Conservation (phyloP, 352 stramenopile species). For the Pythium volutum region DNA sequence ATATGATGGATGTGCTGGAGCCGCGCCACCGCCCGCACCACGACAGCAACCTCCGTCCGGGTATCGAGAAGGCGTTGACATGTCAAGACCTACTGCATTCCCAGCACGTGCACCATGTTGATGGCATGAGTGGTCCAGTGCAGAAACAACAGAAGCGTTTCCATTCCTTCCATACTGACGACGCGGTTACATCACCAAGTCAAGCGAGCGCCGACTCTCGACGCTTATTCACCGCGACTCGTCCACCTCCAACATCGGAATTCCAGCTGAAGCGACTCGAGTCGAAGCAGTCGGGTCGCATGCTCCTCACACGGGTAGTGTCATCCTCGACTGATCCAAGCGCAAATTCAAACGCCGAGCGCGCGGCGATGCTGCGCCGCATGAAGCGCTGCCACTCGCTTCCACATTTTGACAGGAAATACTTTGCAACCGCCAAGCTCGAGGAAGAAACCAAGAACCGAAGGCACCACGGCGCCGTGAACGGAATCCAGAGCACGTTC, state of each 20-base stretch:
- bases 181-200: not conserved
- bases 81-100: not conserved
- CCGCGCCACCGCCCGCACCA: not conserved
- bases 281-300: conserved; percentile 13
- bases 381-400: conserved; percentile 50
- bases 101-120: not conserved
- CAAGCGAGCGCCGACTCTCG: not conserved
- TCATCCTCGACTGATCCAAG: not conserved
- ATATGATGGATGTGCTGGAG: conserved; percentile 37
- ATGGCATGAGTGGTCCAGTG: not conserved
- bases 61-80: not conserved
- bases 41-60: not conserved
- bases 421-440: conserved; percentile 34
- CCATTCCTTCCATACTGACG: not conserved
- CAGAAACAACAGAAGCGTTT: not conserved
- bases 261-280: conserved; percentile 7
- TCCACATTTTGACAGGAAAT: conserved; percentile 37
- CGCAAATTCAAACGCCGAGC: not conserved
- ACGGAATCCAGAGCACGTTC: conserved; percentile 30
- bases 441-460: conserved; percentile 22
- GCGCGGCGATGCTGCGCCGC: conserved; percentile 11
- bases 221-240: not conserved
- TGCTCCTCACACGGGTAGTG: conserved; percentile 11
- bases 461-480: conserved; percentile 1
- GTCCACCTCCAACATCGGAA: not conserved